Conservation (phyloP, 768 basidiomycete genomes). For the Auricularia auricula-judae region DNA sequence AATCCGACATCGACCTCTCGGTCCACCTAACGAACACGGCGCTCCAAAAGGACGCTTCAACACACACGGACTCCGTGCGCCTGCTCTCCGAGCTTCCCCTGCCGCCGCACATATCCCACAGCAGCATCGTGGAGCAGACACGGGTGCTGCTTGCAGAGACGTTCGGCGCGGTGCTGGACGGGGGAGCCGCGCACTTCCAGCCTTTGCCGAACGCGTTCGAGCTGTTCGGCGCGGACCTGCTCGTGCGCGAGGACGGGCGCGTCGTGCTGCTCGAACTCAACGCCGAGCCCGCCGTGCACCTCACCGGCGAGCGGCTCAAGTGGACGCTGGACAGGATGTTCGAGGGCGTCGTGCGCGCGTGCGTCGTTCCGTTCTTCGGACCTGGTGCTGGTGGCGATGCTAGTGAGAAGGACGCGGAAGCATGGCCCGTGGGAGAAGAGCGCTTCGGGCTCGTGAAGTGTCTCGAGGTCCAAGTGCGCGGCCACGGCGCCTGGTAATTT, state of each 20-base stretch:
- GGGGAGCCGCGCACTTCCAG: conserved; percentile 26
- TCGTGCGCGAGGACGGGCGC: conserved; percentile 35
- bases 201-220: conserved; percentile 88
- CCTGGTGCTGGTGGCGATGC: conserved; percentile 5
- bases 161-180: conserved; percentile 75
- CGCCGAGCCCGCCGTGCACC: conserved; percentile 90
- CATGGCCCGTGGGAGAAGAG: conserved; percentile 44
- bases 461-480: conserved; percentile 41
- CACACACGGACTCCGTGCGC: conserved; percentile 41
- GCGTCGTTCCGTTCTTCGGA: conserved; percentile 56
- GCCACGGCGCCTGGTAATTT: background rate
- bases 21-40: conserved; percentile 91
- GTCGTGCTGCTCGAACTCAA: conserved; percentile 85
- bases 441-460: conserved; percentile 54
- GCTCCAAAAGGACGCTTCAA: conserved; percentile 39
- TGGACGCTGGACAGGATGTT: conserved; percentile 81
- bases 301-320: conserved; percentile 73
- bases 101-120: conserved; percentile 30
- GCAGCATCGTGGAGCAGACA: conserved; percentile 50
- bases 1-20: conserved; percentile 38
- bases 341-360: conserved; percentile 51
- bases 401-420: conserved; percentile 5
- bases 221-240: conserved; percentile 88
- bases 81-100: conserved; percentile 61
- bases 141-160: conserved; percentile 60